These are phyloP conservation scores for Penicillium crustosum DNA, from an alignment of 2,329 filamentous ascomycete genomes.

Conservation along the genomic window DNA sequence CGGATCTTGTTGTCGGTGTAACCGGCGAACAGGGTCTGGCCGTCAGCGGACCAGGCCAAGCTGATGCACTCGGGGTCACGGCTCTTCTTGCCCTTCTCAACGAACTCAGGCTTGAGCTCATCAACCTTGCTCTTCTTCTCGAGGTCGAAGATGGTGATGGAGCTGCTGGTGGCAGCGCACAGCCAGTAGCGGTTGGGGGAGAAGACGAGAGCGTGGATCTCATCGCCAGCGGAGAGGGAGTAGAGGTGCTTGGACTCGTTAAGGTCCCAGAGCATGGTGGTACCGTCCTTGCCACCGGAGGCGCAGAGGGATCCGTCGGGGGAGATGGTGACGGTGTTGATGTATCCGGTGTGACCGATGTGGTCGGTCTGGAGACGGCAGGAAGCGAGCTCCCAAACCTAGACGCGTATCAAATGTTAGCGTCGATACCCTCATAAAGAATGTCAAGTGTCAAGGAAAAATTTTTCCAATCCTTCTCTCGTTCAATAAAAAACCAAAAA, in stretches of 20 bases:
- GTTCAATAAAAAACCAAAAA: conserved; percentile 19
- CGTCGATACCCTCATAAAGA: conserved; percentile 11
- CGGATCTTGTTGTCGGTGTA: conserved; percentile 99
- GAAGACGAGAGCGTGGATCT: conserved; percentile 99
- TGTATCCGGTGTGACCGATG: conserved; percentile 99
- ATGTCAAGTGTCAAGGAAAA: conserved; percentile 9
- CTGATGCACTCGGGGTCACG: conserved; percentile 97
- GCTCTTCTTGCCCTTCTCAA: conserved; percentile 97
- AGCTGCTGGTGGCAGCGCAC: conserved; percentile 93
- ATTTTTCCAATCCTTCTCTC: conserved; percentile 17
- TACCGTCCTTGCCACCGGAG: conserved; percentile 98
- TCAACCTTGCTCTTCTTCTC: conserved; percentile 99
- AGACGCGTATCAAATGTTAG: conserved; percentile 25
- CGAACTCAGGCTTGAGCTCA: conserved; percentile 98
- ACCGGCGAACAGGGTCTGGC: conserved; percentile 98
- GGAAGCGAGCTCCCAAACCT: conserved; percentile 99
- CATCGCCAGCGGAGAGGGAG: conserved; percentile 98
- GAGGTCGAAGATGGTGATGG: conserved; percentile 99
- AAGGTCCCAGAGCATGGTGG: conserved; percentile 99
- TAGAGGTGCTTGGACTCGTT: conserved; percentile 99
- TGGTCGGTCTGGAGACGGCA: conserved; percentile 99
- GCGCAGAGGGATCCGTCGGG: conserved; percentile 98
- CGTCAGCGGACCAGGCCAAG: conserved; percentile 96
- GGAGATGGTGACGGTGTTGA: conserved; percentile 99
- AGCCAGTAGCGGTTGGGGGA: conserved; percentile 99